Evolutionary conservation across 2,329 filamentous ascomycete species (phyloP).

Genomic region (Epichloe coenophiala): DNA sequence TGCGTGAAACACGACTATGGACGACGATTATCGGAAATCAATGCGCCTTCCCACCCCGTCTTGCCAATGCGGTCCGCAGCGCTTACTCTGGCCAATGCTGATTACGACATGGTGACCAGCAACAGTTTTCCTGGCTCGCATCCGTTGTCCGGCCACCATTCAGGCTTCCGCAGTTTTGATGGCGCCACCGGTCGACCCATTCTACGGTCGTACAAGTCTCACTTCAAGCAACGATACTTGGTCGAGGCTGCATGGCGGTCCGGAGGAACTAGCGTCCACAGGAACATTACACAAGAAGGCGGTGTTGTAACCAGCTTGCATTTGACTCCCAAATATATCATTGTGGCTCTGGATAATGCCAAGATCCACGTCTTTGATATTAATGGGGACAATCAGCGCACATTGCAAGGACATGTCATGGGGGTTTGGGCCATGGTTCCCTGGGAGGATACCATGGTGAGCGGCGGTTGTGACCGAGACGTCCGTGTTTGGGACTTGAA

Average conservation of each 20-base stretch:
- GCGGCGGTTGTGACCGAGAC: slow-evolving; percentile 90
- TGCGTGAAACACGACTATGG: slow-evolving; percentile 91
- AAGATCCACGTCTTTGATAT: slow-evolving; percentile 98
- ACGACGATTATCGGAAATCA: slow-evolving; percentile 41
- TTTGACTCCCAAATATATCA: slow-evolving; percentile 89
- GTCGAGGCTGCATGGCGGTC: slow-evolving; percentile 95
- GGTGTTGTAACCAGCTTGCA: slow-evolving; percentile 94
- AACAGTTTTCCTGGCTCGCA: slow-evolving; percentile 33
- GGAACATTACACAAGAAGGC: slow-evolving; percentile 90
- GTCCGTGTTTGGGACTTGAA: slow-evolving; percentile 94
- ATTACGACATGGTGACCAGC: slow-evolving; percentile 21
- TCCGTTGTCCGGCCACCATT: slow-evolving; percentile 21
- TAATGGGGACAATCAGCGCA: slow-evolving; percentile 75
- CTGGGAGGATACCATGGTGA: slow-evolving; percentile 89
- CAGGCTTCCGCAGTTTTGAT: slow-evolving; percentile 42
- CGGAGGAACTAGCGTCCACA: slow-evolving; percentile 69
- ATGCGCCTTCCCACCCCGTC: slow-evolving; percentile 19
- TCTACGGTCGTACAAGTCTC: slow-evolving; percentile 78
- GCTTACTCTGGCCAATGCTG: slow-evolving; percentile 18
- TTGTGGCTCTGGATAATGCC: slow-evolving; percentile 92
- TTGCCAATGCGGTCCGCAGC: slow-evolving; percentile 18
- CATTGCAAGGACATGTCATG: slow-evolving; percentile 92
- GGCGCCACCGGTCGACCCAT: slow-evolving; percentile 40
- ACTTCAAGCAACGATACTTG: slow-evolving; percentile 95
- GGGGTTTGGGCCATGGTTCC: slow-evolving; percentile 98